Evolutionary conservation across 1,284 basidiomycete species (phyloP).

Genomic region (Pseudozyma sp.): DNA sequence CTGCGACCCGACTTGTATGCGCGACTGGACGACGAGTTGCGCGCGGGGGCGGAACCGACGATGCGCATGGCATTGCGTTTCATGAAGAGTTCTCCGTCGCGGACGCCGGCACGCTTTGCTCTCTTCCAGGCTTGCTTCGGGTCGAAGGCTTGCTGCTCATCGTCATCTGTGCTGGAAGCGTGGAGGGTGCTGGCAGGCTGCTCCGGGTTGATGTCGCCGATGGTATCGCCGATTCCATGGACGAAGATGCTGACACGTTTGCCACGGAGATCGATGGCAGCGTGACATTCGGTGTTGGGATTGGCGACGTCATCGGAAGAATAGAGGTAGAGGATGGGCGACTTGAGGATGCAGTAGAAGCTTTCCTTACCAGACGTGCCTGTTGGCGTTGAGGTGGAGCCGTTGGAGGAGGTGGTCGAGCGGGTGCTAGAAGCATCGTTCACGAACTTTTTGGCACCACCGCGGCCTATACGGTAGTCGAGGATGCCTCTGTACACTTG

Average conservation of each 20-base stretch:
- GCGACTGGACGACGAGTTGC: constrained; percentile 18
- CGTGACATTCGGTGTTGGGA: constrained; percentile 61
- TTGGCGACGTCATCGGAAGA: constrained; percentile 56
- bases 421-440: constrained; percentile 10
- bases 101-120: constrained; percentile 45
- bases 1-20: constrained; percentile 9
- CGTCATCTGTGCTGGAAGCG: constrained; percentile 16
- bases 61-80: constrained; percentile 66
- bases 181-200: constrained; percentile 2
- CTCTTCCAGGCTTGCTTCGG: constrained; percentile 33
- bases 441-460: constrained; percentile 17
- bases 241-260: constrained; percentile 65
- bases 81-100: constrained; percentile 65
- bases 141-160: constrained; percentile 14
- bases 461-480: constrained; percentile 50
- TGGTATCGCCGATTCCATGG: constrained; percentile 56
- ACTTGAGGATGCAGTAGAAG: constrained; percentile 64
- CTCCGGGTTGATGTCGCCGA: constrained; percentile 53
- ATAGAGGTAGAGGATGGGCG: constrained; percentile 66
- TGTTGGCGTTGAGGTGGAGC: constrained; percentile 16
- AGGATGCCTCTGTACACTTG: constrained; percentile 62
- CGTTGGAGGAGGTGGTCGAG: constrained; percentile 11
- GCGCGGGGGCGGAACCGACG: constrained; percentile 34
- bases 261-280: constrained; percentile 63
- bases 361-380: constrained; percentile 45